These are phyloP conservation scores for Clonostachys chloroleuca DNA, from an alignment of 2,329 filamentous ascomycete species.

Conservation along the genomic window DNA sequence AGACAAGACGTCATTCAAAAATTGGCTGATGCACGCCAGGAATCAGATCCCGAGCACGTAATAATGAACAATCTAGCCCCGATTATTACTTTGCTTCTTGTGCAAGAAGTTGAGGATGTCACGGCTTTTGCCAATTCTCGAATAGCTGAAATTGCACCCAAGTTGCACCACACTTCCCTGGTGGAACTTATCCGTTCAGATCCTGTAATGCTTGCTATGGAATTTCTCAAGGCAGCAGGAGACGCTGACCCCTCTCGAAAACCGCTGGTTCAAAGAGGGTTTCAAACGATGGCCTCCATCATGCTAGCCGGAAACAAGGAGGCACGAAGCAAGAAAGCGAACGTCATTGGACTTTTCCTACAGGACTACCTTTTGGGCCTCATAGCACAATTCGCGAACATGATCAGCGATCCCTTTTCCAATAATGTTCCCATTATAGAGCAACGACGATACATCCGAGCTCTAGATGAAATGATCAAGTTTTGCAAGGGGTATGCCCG, in stretches of 20 bases:
- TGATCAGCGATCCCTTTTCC: conserved; percentile 63
- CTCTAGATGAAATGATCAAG: conserved; percentile 83
- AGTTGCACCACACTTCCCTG: conserved; percentile 64
- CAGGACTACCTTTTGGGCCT: conserved; percentile 82
- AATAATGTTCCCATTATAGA: conserved; percentile 56
- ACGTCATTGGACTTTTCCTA: conserved; percentile 69
- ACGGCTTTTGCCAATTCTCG: conserved; percentile 66
- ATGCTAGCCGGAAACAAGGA: conserved; percentile 33
- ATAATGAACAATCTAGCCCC: conserved; percentile 57
- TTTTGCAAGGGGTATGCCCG: conserved; percentile 70
- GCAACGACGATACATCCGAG: conserved; percentile 72
- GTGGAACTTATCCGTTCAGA: conserved; percentile 69
- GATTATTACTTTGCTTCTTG: conserved; percentile 54
- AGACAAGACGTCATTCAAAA: conserved; percentile 74
- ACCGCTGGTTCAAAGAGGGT: conserved; percentile 46
- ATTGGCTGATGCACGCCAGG: conserved; percentile 74
- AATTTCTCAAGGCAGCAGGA: conserved; percentile 75
- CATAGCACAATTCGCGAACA: conserved; percentile 75
- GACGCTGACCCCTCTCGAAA: conserved; percentile 58
- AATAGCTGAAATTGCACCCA: conserved; percentile 63
- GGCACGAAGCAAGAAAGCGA: conserved; percentile 41
- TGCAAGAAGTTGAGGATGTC: conserved; percentile 50
- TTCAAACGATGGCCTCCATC: conserved; percentile 39
- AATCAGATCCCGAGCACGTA: conserved; percentile 54
- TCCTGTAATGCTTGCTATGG: conserved; percentile 70